These are phyloP conservation scores for Phoma sp. DNA, from an alignment of 2,329 filamentous ascomycete genomes.

Conservation along the genomic window DNA sequence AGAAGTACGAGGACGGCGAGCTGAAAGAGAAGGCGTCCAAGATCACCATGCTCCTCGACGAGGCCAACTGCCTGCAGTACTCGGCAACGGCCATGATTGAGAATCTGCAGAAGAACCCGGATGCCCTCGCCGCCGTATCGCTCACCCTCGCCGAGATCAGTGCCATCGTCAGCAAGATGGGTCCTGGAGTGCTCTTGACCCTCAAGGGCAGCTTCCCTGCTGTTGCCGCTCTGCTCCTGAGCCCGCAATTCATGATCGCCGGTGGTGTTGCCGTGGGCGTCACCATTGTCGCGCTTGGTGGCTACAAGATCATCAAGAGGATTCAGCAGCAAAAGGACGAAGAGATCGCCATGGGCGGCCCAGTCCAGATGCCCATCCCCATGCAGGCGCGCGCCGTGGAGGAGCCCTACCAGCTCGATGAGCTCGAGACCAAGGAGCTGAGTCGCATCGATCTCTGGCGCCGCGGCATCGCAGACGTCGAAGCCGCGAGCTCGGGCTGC, in stretches of 20 bases:
- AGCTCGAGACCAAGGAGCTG: constrained; percentile 64
- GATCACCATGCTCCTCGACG: constrained; percentile 79
- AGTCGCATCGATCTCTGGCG: constrained; percentile 68
- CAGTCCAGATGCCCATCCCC: constrained; percentile 25
- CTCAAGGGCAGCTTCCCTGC: constrained; percentile 84
- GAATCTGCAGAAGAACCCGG: constrained; percentile 80
- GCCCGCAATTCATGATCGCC: constrained; percentile 93
- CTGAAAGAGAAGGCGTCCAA: constrained; percentile 73
- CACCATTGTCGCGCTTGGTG: constrained; percentile 94
- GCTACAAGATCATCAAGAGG: constrained; percentile 95
- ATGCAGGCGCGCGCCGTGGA: constrained; percentile 22
- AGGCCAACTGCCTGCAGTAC: constrained; percentile 88
- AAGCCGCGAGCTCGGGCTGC: constrained; percentile 61
- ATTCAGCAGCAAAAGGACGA: constrained; percentile 62
- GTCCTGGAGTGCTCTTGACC: constrained; percentile 75
- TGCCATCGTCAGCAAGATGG: constrained; percentile 80
- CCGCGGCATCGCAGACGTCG: constrained; percentile 66
- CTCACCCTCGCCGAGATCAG: constrained; percentile 92
- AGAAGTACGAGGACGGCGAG: constrained; percentile 60
- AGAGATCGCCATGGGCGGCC: constrained; percentile 23
- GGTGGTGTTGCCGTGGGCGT: constrained; percentile 87
- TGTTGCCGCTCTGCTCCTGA: constrained; percentile 83
- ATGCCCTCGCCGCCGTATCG: constrained; percentile 91
- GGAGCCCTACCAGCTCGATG: constrained; percentile 55
- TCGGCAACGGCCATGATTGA: constrained; percentile 82